Conservation (phyloP, 345 rosid species). For the Psidium friedrichsthalianum region DNA sequence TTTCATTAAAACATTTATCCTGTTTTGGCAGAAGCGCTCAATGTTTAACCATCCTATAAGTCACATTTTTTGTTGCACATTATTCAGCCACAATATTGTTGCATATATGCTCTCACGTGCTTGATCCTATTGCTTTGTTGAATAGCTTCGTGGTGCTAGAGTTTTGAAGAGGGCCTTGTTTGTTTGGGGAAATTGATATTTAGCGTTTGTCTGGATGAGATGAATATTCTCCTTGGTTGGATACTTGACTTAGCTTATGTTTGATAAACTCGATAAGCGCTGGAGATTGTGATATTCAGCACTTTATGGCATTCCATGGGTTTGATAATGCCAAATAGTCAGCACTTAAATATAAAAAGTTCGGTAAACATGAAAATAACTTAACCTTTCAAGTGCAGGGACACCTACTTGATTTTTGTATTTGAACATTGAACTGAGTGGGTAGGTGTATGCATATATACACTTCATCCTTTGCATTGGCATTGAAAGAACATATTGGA, state of each 20-base stretch:
- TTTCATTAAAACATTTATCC: background rate
- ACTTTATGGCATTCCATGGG: background rate
- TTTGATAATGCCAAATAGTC: background rate
- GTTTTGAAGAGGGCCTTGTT: background rate
- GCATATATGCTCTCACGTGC: background rate
- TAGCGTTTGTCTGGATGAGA: background rate
- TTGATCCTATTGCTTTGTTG: background rate
- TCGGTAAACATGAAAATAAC: background rate
- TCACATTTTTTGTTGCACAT: background rate
- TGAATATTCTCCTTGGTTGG: background rate
- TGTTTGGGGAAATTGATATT: background rate
- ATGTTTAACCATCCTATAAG: background rate
- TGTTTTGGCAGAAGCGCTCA: background rate
- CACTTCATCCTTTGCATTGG: background rate
- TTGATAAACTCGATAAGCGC: background rate
- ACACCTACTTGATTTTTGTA: background rate
- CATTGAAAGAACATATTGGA: background rate
- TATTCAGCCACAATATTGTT: background rate
- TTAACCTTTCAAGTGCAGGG: background rate
- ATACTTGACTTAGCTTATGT: background rate
- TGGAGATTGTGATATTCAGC: background rate
- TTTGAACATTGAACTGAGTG: background rate
- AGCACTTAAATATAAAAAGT: background rate
- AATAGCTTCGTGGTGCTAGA: background rate
- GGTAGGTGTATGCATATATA: background rate